Evolutionary conservation across 768 basidiomycete genomes (phyloP), one percentile per base, ranked within the genome.

Genomic region (Dictyophora rubrovolvata): DNA sequence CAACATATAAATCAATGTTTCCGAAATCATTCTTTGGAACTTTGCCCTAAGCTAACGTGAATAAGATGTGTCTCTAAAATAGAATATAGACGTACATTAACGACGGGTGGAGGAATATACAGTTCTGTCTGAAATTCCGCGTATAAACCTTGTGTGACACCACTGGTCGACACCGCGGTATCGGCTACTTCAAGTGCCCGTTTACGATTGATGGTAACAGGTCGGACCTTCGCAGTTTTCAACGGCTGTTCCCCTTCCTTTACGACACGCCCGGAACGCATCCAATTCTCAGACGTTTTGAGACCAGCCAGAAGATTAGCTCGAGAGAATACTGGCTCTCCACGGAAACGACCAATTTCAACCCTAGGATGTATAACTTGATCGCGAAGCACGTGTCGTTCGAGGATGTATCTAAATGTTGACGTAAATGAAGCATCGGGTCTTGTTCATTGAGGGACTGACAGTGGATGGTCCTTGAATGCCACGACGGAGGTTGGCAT

Each of bases 381-480:
- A 58, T 87, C 89, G 60, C 88, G 85, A 65, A 84, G 89, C 16
- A 99, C 79, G 69, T 98, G 93, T 9, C 93, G 85, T 62, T 80
- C 77, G 33, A 98, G 82, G 17, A 87, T 86, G 69, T 91, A 93
- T 65, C 90, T 91, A 64, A 48, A 62, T 17, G 47, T 37, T 17
- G 21, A 34, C 22, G 55, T n/a, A 64, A 17, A 28, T 12, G 28
- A 21, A 35, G 61, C 1, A 49, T 22, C 8, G 53, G 21, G 6
- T 34, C n/a, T 18, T 62, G 42, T 7, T 28, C 28, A 28, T 28
- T 28, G 49, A 28, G 42, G 56, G 16, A 71, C 85, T 54, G 66
- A 95, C 87, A 95, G 68, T 5, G 94, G 93, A 72, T 99, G 96
- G 66, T 91, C 87, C 69, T 98, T 97, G 81, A 98, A 98, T 1